phyloP scores from a whole-genome alignment of 1,284 basidiomycete genomes.

The Ustilago sp. region DNA sequence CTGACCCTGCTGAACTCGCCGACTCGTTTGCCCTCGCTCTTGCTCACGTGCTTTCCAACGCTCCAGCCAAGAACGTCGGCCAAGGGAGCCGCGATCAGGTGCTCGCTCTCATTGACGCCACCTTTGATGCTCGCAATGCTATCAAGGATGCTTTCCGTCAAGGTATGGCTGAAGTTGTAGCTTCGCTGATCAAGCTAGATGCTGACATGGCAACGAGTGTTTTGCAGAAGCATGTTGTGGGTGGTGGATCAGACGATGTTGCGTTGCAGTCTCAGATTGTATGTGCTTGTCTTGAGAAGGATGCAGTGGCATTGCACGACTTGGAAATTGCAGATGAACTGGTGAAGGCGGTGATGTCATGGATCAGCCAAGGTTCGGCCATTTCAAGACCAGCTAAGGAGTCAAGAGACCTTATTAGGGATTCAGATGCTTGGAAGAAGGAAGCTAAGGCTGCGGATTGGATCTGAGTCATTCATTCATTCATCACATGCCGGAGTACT shows the following conservation, averaged over 20 bases:
- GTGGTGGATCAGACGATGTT: constrained; percentile 26
- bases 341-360: constrained; percentile 47
- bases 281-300: constrained; percentile 34
- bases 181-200: constrained; percentile 75
- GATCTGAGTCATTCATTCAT: constrained; percentile 12
- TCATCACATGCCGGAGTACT: background rate
- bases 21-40: constrained; percentile 82
- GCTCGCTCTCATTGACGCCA: constrained; percentile 80
- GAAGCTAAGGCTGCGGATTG: constrained; percentile 49
- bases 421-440: constrained; percentile 34
- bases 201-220: constrained; percentile 19
- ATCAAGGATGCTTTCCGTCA: constrained; percentile 75
- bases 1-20: constrained; percentile 65
- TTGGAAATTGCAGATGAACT: constrained; percentile 37
- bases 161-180: constrained; percentile 77
- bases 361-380: constrained; percentile 50
- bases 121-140: constrained; percentile 73
- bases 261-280: constrained; percentile 48
- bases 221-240: constrained; percentile 35
- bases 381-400: constrained; percentile 50
- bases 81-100: constrained; percentile 80
- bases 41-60: constrained; percentile 80
- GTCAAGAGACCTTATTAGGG: constrained; percentile 36
- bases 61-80: constrained; percentile 78
- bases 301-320: constrained; percentile 38